Percentiles rank a stretch among this genome's conserved stretches.
Evolutionary conservation across 106 monocot species (phyloP).

Genomic region (Dendrobium catenatum): DNA sequence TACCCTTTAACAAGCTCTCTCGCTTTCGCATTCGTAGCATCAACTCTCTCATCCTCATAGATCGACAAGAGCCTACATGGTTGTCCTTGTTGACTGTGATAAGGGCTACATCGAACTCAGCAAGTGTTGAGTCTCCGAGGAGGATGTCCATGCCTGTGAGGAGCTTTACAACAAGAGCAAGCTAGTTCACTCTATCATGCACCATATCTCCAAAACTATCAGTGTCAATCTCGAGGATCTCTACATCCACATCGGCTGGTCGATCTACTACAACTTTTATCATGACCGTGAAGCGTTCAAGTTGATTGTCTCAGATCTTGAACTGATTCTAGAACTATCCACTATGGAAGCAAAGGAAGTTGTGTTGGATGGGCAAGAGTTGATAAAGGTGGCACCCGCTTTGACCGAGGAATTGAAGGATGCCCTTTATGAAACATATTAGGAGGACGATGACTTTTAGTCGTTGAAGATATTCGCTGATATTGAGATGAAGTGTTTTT

Average conservation of each 20-base stretch:
- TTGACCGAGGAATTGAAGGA: slow-evolving; percentile 60
- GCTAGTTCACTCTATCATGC: slow-evolving; percentile 97
- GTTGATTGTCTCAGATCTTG: slow-evolving; percentile 51
- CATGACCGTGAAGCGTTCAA: slow-evolving; percentile 94
- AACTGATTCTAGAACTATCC: slow-evolving; percentile 39
- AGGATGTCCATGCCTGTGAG: slow-evolving; percentile 78
- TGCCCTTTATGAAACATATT: slow-evolving; percentile 49
- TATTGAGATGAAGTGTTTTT: slow-evolving; percentile 77
- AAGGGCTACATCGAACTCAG: slow-evolving; percentile 96
- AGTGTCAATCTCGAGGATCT: slow-evolving; percentile 51
- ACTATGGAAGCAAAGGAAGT: slow-evolving; percentile 52
- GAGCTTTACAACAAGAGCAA: slow-evolving; percentile 92
- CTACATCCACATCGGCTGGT: slow-evolving; percentile 65
- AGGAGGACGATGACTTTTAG: slow-evolving; percentile 69
- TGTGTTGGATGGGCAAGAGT: slow-evolving; percentile 56
- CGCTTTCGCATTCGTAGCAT: slow-evolving; percentile 91
- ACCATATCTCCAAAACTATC: slow-evolving; percentile 76
- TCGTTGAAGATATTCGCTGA: slow-evolving; percentile 67
- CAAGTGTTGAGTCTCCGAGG: slow-evolving; percentile 91
- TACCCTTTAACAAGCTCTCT: slow-evolving; percentile 95
- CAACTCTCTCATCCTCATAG: slow-evolving; percentile 61
- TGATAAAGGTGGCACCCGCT: slow-evolving; percentile 47
- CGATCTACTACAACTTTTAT: slow-evolving; percentile 61
- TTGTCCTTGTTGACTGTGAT: slow-evolving; percentile 78
- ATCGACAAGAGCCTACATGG: slow-evolving; percentile 71